These are phyloP conservation scores for Didymella arachidicola DNA, from an alignment of 2,329 filamentous ascomycete species.

Conservation along the genomic window DNA sequence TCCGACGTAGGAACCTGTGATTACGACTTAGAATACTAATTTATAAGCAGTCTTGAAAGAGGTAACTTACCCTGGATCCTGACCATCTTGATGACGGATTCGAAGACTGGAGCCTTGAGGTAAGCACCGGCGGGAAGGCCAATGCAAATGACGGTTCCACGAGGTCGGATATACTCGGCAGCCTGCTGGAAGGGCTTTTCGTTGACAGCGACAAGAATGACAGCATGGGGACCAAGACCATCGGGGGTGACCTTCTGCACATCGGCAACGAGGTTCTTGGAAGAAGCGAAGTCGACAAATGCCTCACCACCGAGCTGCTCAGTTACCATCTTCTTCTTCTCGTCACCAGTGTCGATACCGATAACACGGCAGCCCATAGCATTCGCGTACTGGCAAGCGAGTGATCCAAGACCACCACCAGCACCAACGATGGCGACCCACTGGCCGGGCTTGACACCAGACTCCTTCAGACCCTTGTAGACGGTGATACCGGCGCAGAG, in stretches of 20 bases:
- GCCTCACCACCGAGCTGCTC: constrained; percentile 71
- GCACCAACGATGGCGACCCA: constrained; percentile 85
- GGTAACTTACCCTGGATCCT: constrained; percentile 68
- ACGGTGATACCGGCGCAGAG: constrained; percentile 88
- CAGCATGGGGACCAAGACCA: constrained; percentile 84
- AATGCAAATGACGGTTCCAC: constrained; percentile 85
- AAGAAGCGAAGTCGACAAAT: constrained; percentile 82
- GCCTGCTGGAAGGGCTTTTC: constrained; percentile 96
- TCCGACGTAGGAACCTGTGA: constrained; percentile 72
- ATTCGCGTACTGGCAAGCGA: constrained; percentile 86
- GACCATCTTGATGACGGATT: constrained; percentile 89
- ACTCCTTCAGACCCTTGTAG: constrained; percentile 92
- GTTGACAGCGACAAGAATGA: constrained; percentile 82
- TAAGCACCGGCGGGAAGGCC: constrained; percentile 80
- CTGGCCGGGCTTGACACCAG: constrained; percentile 75
- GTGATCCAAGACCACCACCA: constrained; percentile 79
- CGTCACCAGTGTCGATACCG: constrained; percentile 82
- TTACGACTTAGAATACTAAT: too few relatives aligned
- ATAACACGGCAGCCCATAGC: constrained; percentile 86
- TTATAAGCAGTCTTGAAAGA: too few relatives aligned
- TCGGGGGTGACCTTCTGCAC: constrained; percentile 83
- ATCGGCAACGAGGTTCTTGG: constrained; percentile 80
- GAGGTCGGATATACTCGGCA: constrained; percentile 82
- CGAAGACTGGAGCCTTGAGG: constrained; percentile 85
- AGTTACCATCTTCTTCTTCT: constrained; percentile 76